phyloP scores from a whole-genome alignment of 306 rosid genomes.

The Cucumis hystrix region DNA sequence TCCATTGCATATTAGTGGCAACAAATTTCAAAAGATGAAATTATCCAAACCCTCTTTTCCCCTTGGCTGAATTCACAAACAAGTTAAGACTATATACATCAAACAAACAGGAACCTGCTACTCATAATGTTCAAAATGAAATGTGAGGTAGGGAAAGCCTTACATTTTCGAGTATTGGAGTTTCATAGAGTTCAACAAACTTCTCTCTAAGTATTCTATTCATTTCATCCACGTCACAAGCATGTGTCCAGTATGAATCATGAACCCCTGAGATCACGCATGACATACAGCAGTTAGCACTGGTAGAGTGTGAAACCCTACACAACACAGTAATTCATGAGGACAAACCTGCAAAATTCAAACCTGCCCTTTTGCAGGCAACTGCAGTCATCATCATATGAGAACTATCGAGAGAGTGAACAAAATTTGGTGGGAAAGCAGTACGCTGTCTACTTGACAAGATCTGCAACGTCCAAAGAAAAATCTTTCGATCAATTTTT shows the following conservation, averaged over 20 bases:
- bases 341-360: slow-evolving; percentile 73
- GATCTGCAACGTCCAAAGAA: slow-evolving; percentile 29
- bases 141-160: neutral
- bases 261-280: slow-evolving; percentile 67
- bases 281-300: neutral
- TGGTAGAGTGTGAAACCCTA: neutral
- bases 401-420: slow-evolving; percentile 94
- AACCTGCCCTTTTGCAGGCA: slow-evolving; percentile 67
- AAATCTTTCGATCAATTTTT: neutral
- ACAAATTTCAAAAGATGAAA: neutral
- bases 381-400: slow-evolving; percentile 99
- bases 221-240: slow-evolving; percentile 82
- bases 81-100: neutral
- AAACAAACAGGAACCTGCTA: neutral
- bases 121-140: neutral
- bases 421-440: slow-evolving; percentile 93
- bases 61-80: neutral
- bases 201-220: slow-evolving; percentile 65
- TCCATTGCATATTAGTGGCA: neutral
- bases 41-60: neutral
- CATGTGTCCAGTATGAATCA: slow-evolving; percentile 97
- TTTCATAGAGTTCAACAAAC: slow-evolving; percentile 76
- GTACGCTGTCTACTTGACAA: slow-evolving; percentile 70
- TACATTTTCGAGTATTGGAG: slow-evolving; percentile 79
- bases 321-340: slow-evolving; percentile 1